Conservation (phyloP, 2,329 filamentous ascomycete species). For the Arachnopeziza araneosa region DNA sequence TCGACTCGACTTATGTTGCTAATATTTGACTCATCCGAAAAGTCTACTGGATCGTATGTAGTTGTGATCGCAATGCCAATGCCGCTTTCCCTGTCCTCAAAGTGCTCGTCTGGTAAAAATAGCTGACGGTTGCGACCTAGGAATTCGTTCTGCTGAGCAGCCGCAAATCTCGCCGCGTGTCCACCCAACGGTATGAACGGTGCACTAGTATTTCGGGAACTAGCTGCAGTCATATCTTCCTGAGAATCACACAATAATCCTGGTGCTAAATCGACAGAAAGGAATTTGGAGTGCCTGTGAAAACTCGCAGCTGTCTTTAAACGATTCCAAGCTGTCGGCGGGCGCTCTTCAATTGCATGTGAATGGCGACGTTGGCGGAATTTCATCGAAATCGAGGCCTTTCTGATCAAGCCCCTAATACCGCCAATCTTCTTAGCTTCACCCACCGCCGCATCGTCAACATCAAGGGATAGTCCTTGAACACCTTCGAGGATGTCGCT, state of each 20-base stretch:
- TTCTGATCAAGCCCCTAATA: slow-evolving; percentile 25
- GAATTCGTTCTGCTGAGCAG: slow-evolving; percentile 50
- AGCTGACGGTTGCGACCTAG: slow-evolving; percentile 35
- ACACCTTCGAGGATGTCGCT: slow-evolving; percentile 2
- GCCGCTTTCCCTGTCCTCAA: slow-evolving; percentile 56
- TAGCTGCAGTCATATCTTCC: slow-evolving; percentile 14
- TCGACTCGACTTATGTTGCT: slow-evolving; percentile 47
- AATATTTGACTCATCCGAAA: not conserved
- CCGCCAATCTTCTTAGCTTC: slow-evolving; percentile 19
- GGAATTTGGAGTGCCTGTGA: slow-evolving; percentile 23
- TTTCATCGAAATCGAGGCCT: slow-evolving; percentile 28
- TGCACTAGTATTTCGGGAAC: slow-evolving; percentile 38
- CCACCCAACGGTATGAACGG: slow-evolving; percentile 57
- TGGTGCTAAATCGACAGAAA: slow-evolving; percentile 11
- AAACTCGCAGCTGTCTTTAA: slow-evolving; percentile 30
- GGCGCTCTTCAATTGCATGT: slow-evolving; percentile 21
- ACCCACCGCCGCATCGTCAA: slow-evolving; percentile 3
- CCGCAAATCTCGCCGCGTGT: slow-evolving; percentile 54
- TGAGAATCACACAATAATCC: slow-evolving; percentile 17
- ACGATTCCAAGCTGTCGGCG: slow-evolving; percentile 26
- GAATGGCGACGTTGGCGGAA: slow-evolving; percentile 27
- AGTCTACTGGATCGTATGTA: not conserved
- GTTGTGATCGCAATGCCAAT: slow-evolving; percentile 52
- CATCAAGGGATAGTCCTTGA: slow-evolving; percentile 8
- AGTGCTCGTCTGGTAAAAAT: slow-evolving; percentile 32